Percentiles rank a stretch among this genome's conserved stretches.
Conservation (phyloP, 805 yeast species). For the Candida suzukii region DNA sequence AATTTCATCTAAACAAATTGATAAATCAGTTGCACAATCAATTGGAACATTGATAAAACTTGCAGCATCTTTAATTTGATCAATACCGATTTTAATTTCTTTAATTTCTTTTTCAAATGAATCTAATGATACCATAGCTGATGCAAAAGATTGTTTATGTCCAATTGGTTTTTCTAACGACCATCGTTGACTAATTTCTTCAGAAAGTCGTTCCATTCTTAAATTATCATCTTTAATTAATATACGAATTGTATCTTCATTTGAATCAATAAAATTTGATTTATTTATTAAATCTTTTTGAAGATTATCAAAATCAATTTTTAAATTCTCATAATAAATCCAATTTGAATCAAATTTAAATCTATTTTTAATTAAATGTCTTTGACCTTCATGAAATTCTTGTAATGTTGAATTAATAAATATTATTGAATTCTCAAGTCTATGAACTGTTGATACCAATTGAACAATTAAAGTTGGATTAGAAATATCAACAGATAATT, state of each 20-base stretch:
- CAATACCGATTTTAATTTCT: conserved; percentile 7
- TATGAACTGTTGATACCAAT: conserved; percentile 32
- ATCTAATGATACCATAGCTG: conserved; percentile 35
- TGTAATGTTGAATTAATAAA: conserved; percentile 24
- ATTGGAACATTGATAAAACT: conserved; percentile 27
- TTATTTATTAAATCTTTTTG: conserved; percentile 30
- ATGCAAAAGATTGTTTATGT: conserved; percentile 31
- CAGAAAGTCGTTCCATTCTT: conserved; percentile 26
- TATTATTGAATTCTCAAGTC: conserved; percentile 27
- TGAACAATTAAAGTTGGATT: conserved; percentile 31
- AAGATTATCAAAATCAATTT: conserved; percentile 37
- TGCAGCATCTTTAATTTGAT: conserved; percentile 26
- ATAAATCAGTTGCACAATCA: conserved; percentile 20
- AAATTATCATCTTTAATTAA: conserved; percentile 35
- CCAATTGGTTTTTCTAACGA: conserved; percentile 36
- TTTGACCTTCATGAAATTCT: conserved; percentile 22
- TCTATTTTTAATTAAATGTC: conserved; percentile 29
- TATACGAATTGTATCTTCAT: conserved; percentile 35
- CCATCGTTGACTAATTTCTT: conserved; percentile 39
- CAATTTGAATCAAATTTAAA: conserved; percentile 45
- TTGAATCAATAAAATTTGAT: conserved; percentile 12
- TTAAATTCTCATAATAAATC: conserved; percentile 59
- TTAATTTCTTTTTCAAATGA: conserved; percentile 14
- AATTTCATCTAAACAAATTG: conserved; percentile 38
- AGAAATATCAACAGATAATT: conserved; percentile 24